These are phyloP conservation scores for Glycine tomentella DNA, from an alignment of 306 rosid species.

Conservation along the genomic window DNA sequence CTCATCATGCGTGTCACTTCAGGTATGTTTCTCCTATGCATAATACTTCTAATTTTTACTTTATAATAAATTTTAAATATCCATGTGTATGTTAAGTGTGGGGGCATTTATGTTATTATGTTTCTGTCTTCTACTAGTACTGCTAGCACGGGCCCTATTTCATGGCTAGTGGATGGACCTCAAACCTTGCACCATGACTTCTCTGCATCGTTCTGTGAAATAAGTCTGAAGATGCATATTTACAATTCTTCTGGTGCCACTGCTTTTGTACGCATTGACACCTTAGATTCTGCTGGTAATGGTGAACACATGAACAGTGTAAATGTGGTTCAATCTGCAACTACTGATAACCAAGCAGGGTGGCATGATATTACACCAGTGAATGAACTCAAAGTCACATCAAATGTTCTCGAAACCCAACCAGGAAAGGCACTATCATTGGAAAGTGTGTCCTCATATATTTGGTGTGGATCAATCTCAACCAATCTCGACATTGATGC, in stretches of 20 bases:
- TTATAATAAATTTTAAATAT: conserved; percentile 31
- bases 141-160: conserved; percentile 78
- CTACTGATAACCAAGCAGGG: conserved; percentile 69
- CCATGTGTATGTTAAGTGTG: conserved; percentile 6
- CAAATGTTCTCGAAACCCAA: conserved; percentile 58
- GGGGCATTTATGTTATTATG: conserved; percentile 3
- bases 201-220: conserved; percentile 72
- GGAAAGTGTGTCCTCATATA: conserved; percentile 68
- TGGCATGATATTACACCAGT: conserved; percentile 78
- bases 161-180: conserved; percentile 91
- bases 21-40: conserved; percentile 63
- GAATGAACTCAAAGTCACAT: conserved; percentile 66
- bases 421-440: conserved; percentile 53
- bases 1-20: conserved; percentile 88
- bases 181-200: conserved; percentile 75
- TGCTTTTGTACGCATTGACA: conserved; percentile 68
- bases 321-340: conserved; percentile 49
- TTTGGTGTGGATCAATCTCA: conserved; percentile 94
- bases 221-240: conserved; percentile 75
- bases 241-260: conserved; percentile 68
- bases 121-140: conserved; percentile 57
- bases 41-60: conserved; percentile 30
- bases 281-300: conserved; percentile 53
- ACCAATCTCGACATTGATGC: conserved; percentile 69
- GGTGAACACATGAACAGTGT: conserved; percentile 45